Evolutionary conservation across 2,329 filamentous ascomycete species (phyloP).

Genomic region (Fusarium nodosum): DNA sequence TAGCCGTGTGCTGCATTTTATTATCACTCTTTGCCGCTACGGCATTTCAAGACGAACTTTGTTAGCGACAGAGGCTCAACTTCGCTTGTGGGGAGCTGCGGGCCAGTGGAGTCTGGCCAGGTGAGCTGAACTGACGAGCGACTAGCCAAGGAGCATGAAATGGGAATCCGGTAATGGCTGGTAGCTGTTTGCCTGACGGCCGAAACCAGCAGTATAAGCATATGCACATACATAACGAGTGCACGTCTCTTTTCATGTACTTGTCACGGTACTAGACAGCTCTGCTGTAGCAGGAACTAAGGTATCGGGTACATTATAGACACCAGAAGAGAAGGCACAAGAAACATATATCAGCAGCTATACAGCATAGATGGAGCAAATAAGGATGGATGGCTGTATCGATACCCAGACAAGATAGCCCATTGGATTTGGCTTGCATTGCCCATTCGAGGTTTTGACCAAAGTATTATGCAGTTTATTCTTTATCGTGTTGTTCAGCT

Average conservation of each 20-base stretch:
- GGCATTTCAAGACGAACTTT: constrained; percentile 18
- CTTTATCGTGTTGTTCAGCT: constrained; percentile 18
- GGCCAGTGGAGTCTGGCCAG: constrained; percentile 29
- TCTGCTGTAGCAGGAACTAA: background rate
- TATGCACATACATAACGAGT: constrained; percentile 4
- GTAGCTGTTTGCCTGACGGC: constrained; percentile 20
- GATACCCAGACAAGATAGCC: constrained; percentile 1
- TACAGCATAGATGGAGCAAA: constrained; percentile 4
- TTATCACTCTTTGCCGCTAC: constrained; percentile 1
- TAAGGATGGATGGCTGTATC: constrained; percentile 2
- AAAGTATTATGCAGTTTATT: constrained; percentile 16
- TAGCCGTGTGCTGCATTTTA: constrained; percentile 13
- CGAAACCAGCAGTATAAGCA: constrained; percentile 12
- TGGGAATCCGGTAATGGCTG: constrained; percentile 16
- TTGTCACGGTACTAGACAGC: background rate
- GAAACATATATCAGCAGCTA: background rate
- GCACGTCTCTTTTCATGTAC: constrained; percentile 6
- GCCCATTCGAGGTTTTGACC: background rate
- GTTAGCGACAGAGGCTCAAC: constrained; percentile 21
- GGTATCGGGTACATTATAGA: constrained; percentile 23
- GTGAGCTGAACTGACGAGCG: constrained; percentile 32
- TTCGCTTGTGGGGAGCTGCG: constrained; percentile 23
- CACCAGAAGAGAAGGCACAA: constrained; percentile 10
- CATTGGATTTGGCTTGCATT: constrained; percentile 1
- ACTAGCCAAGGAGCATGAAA: constrained; percentile 4